phyloP scores from a whole-genome alignment of 1,139 yeast genomes.

The Casaregolazyma suthepensis region DNA sequence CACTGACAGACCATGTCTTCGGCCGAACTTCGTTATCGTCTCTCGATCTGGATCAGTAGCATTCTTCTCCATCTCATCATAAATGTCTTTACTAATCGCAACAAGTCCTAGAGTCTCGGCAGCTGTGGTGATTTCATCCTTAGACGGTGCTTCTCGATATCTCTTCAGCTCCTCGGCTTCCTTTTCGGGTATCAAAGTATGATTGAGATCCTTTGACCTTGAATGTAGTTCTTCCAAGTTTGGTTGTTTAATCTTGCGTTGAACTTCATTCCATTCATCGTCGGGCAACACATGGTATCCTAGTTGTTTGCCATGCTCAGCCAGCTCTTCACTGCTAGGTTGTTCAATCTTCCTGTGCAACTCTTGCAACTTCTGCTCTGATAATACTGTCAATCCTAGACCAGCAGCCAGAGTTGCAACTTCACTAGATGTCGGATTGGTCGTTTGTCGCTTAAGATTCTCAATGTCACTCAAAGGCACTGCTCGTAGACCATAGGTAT shows the following conservation, averaged over 20 bases:
- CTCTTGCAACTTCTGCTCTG: conserved; percentile 23
- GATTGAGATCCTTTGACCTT: conserved; percentile 19
- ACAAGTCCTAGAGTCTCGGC: conserved; percentile 20
- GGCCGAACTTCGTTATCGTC: conserved; percentile 26
- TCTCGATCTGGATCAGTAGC: conserved; percentile 25
- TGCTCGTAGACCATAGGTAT: conserved; percentile 29
- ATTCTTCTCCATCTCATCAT: conserved; percentile 24
- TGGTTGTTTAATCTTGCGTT: conserved; percentile 24
- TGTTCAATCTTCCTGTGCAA: conserved; percentile 24
- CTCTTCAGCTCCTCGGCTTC: conserved; percentile 24
- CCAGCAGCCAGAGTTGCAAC: conserved; percentile 20
- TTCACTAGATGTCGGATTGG: conserved; percentile 23
- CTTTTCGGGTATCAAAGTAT: conserved; percentile 27
- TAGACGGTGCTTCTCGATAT: conserved; percentile 21
- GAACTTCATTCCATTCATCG: conserved; percentile 11
- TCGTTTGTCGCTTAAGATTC: conserved; percentile 20
- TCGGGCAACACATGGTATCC: conserved; percentile 16
- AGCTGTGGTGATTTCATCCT: conserved; percentile 23
- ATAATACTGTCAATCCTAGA: conserved; percentile 24
- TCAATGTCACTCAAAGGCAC: conserved; percentile 30
- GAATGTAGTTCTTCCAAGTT: conserved; percentile 20
- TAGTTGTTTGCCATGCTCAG: conserved; percentile 11
- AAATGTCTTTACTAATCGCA: conserved; percentile 20
- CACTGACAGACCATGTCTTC: conserved; percentile 26
- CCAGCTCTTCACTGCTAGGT: conserved; percentile 23